These are phyloP conservation scores for Trichoderma sp. DNA, from an alignment of 2,329 filamentous ascomycete genomes.

Conservation along the genomic window DNA sequence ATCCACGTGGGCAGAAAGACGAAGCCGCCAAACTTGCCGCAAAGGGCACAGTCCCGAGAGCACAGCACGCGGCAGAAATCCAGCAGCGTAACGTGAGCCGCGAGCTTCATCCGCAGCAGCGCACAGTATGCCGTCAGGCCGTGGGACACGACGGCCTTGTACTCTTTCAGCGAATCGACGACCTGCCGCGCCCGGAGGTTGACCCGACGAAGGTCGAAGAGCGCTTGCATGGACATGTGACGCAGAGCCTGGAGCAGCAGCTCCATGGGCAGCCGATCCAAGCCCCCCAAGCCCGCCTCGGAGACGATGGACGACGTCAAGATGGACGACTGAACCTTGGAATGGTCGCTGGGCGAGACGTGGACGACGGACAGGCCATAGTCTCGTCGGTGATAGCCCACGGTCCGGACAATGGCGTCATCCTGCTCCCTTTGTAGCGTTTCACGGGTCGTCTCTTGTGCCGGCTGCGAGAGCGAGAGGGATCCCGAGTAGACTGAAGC, in stretches of 20 bases:
- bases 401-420: constrained; percentile 8
- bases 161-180: constrained; percentile 20
- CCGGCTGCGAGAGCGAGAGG: not conserved
- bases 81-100: constrained; percentile 5
- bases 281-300: not conserved
- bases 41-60: constrained; percentile 11
- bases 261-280: constrained; percentile 11
- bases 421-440: not conserved
- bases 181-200: constrained; percentile 2
- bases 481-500: not conserved
- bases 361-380: not conserved
- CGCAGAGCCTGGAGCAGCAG: constrained; percentile 4
- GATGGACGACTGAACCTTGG: constrained; percentile 1
- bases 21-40: constrained; percentile 17
- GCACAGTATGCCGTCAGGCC: constrained; percentile 12
- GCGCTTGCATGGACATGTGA: constrained; percentile 14
- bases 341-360: constrained; percentile 9
- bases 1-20: constrained; percentile 15
- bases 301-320: constrained; percentile 1
- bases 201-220: constrained; percentile 14
- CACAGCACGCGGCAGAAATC: constrained; percentile 12
- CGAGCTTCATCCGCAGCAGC: constrained; percentile 10
- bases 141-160: not conserved
- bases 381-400: constrained; percentile 7
- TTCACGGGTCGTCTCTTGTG: not conserved